phyloP scores from a whole-genome alignment of 108 stramenopile species.

The Nitzschia sp. region DNA sequence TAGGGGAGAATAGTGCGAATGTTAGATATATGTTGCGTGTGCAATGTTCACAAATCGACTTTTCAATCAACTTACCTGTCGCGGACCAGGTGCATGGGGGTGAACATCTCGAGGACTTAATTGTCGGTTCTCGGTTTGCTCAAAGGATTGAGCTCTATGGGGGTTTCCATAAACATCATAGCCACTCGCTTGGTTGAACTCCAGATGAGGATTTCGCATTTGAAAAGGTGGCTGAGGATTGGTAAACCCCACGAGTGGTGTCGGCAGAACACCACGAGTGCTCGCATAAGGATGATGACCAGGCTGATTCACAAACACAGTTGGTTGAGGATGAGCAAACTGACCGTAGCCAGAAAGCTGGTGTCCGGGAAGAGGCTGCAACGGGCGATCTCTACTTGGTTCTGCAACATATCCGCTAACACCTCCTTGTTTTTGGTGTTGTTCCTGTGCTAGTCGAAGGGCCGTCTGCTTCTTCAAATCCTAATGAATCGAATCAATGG shows the following conservation, averaged over 20 bases:
- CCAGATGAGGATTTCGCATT: neutral
- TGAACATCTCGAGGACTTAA: neutral
- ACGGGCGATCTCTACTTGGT: neutral
- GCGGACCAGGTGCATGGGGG: neutral
- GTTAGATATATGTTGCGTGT: too few species aligned
- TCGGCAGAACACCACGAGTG: neutral
- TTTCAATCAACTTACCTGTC: neutral
- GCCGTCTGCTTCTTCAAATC: constrained; percentile 80
- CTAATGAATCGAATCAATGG: too few species aligned
- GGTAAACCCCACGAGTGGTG: neutral
- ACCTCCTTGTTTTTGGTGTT: constrained; percentile 32
- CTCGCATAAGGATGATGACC: neutral
- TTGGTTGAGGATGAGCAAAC: neutral
- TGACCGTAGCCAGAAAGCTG: neutral
- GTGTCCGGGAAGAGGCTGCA: neutral
- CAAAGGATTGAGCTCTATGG: neutral
- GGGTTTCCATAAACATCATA: neutral
- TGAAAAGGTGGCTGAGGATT: neutral
- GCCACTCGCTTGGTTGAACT: neutral
- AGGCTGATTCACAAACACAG: neutral
- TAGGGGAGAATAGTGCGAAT: too few species aligned
- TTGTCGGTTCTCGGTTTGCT: neutral
- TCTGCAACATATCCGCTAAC: neutral
- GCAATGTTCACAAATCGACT: too few species aligned
- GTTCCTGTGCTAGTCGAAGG: constrained; percentile 61